phyloP scores from a whole-genome alignment of 2,329 filamentous ascomycete genomes.

The Fusarium verrucosum region DNA sequence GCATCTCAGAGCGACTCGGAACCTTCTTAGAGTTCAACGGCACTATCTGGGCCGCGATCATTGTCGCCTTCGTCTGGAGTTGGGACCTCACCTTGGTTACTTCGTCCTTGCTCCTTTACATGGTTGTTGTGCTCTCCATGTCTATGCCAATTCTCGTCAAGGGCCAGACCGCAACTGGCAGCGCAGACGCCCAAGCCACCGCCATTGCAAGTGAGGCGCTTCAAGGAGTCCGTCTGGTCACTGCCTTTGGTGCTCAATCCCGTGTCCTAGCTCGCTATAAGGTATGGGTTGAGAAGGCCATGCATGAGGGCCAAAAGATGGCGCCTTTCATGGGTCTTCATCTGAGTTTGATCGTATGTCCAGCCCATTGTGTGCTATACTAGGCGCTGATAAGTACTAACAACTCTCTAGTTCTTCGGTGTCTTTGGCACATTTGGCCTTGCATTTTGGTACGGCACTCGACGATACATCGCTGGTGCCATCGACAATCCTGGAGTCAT shows the following conservation, averaged over 20 bases:
- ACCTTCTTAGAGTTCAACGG: slow-evolving; percentile 53
- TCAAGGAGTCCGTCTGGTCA: slow-evolving; percentile 53
- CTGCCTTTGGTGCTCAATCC: slow-evolving; percentile 55
- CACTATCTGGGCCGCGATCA: slow-evolving; percentile 46
- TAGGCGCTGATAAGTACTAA: no score
- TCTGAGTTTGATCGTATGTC: slow-evolving; percentile 28
- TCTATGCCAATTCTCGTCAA: slow-evolving; percentile 38
- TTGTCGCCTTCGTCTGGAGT: slow-evolving; percentile 62
- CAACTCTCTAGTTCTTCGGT: slow-evolving; percentile 43
- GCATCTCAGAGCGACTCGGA: slow-evolving; percentile 62
- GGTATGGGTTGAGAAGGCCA: slow-evolving; percentile 51
- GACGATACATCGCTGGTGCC: slow-evolving; percentile 47
- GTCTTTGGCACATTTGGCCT: slow-evolving; percentile 51
- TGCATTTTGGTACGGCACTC: slow-evolving; percentile 56
- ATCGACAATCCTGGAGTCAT: slow-evolving; percentile 51
- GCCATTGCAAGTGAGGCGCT: slow-evolving; percentile 57
- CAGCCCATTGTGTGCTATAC: fast-evolving
- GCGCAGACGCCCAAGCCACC: slow-evolving; percentile 49
- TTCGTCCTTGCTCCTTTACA: slow-evolving; percentile 57
- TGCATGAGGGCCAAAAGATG: slow-evolving; percentile 48
- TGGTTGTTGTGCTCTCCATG: slow-evolving; percentile 46
- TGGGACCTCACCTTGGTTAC: slow-evolving; percentile 63
- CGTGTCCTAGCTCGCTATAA: slow-evolving; percentile 51
- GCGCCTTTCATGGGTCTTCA: slow-evolving; percentile 35
- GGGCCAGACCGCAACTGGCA: slow-evolving; percentile 26